Conservation (phyloP, 2,329 filamentous ascomycete genomes). For the Westerdykella sp. region DNA sequence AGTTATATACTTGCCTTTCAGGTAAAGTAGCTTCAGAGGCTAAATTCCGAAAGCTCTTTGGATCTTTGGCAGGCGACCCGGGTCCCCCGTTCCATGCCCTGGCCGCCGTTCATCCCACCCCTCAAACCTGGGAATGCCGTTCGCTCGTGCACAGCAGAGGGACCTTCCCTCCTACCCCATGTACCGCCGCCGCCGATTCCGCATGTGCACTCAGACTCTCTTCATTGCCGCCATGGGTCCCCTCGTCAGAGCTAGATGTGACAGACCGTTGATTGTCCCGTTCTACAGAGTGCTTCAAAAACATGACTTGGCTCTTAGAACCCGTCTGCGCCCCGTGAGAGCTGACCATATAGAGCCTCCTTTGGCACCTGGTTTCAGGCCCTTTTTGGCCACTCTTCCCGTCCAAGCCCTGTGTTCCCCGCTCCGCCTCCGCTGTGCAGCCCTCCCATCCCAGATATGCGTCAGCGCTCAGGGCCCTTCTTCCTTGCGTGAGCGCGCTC, state of each 20-base stretch:
- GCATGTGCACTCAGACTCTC: conserved; percentile 18
- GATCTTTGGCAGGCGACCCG: conserved; percentile 24
- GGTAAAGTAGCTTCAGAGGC: conserved; percentile 30
- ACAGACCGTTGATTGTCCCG: conserved; percentile 22
- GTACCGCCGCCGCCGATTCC: conserved; percentile 21
- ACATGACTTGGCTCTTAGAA: conserved; percentile 15
- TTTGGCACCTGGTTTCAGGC: conserved; percentile 13
- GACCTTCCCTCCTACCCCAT: conserved; percentile 16
- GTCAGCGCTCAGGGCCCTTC: conserved; percentile 12
- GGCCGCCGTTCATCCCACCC: conserved; percentile 20
- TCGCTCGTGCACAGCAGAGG: conserved; percentile 25
- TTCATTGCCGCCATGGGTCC: conserved; percentile 22
- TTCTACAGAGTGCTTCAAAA: conserved; percentile 13
- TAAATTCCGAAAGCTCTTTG: conserved; percentile 26
- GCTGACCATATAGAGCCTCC: conserved; percentile 19
- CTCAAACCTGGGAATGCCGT: conserved; percentile 30
- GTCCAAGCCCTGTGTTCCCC: conserved; percentile 11
- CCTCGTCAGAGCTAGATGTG: conserved; percentile 25
- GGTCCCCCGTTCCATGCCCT: conserved; percentile 20
- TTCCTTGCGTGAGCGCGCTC: neutral
- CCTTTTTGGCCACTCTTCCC: conserved; percentile 12
- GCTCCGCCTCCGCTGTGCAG: conserved; percentile 10
- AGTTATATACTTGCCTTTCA: conserved; percentile 26
- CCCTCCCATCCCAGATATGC: conserved; percentile 9
- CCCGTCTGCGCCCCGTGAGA: conserved; percentile 8